phyloP scores from a whole-genome alignment of 2,329 filamentous ascomycete species.

The Aspergillus udagawae region DNA sequence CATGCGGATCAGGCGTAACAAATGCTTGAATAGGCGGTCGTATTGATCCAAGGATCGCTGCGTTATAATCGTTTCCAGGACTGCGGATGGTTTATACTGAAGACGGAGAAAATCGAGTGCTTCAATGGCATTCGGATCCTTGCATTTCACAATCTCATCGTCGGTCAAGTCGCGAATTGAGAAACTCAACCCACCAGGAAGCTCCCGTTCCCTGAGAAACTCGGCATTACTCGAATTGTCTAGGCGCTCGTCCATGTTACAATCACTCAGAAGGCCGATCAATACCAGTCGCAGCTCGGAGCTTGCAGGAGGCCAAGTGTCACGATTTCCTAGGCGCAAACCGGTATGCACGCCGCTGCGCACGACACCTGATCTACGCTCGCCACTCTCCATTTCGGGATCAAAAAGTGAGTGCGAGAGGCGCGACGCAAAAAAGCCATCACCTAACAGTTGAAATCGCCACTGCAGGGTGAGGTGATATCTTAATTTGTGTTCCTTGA shows the following conservation, averaged over 20 bases:
- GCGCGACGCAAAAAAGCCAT: constrained; percentile 75
- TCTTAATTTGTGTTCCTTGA: constrained; percentile 66
- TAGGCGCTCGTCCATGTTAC: constrained; percentile 34
- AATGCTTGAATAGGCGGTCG: constrained; percentile 75
- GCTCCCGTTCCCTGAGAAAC: constrained; percentile 28
- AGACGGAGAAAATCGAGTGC: constrained; percentile 91
- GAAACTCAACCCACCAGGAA: constrained; percentile 74
- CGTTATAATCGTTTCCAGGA: constrained; percentile 71
- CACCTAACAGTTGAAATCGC: constrained; percentile 78
- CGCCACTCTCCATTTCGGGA: constrained; percentile 73
- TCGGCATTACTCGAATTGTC: constrained; percentile 18
- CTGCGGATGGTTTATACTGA: constrained; percentile 72
- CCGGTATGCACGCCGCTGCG: constrained; percentile 72
- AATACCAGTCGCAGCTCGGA: constrained; percentile 87
- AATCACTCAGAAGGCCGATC: constrained; percentile 79
- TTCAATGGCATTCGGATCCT: constrained; percentile 76
- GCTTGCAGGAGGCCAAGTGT: constrained; percentile 88
- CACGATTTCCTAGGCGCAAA: constrained; percentile 72
- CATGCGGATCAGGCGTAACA: constrained; percentile 75
- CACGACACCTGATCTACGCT: constrained; percentile 65
- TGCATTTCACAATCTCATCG: constrained; percentile 75
- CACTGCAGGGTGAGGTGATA: constrained; percentile 71
- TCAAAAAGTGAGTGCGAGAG: constrained; percentile 82
- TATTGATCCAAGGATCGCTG: constrained; percentile 69
- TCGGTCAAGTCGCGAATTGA: constrained; percentile 74